Evolutionary conservation across 805 yeast genomes (phyloP), one percentile per base, ranked within the genome.

Genomic region (Candida fluviatilis): DNA sequence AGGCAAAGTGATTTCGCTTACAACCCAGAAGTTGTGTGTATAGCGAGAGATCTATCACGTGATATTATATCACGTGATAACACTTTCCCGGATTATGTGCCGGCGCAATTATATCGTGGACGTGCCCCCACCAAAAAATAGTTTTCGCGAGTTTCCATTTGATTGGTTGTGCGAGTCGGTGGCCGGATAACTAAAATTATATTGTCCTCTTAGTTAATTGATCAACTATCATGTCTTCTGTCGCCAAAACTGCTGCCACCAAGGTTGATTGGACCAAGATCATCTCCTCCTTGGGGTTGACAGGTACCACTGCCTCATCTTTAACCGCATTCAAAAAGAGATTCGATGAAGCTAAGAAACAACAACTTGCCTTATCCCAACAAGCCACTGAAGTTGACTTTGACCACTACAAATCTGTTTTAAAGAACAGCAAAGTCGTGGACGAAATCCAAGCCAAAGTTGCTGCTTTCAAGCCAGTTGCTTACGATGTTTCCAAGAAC

Each of bases 211-310:
- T n/a, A n/a, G n/a, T n/a, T n/a, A n/a, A n/a, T n/a, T n/a, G 11
- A 23, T 23, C 29, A 13, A 26, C n/a, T 30, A 53, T 17, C 29
- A 62, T 62, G 69, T 62, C 67, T 29, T 55, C 67, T 43, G 70
- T 68, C 47, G 70, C 69, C 41, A 78, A 73, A 59, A 72, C 81
- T 54, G 84, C 87, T 51, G 80, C 91, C 57, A 73, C 84, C 59
- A 91, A 89, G 73, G 73, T 91, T 66, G 95, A 93, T 78, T 93
- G 98, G 97, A 81, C 93, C 59, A 83, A 84, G 71, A 81, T 93
- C 62, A 78, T 86, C 62, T 71, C 90, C 51, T 80, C 89, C 52
- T 77, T 93, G 60, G 96, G 96, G 43, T 77, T 93, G 60, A 80
- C 96, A 45, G 99, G 99, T 47, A 71, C 82, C 60, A 93, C 99